Percentiles rank a stretch among this genome's conserved stretches.
phyloP scores from a whole-genome alignment of 257 asterid species.

The Knoxia roxburghii region DNA sequence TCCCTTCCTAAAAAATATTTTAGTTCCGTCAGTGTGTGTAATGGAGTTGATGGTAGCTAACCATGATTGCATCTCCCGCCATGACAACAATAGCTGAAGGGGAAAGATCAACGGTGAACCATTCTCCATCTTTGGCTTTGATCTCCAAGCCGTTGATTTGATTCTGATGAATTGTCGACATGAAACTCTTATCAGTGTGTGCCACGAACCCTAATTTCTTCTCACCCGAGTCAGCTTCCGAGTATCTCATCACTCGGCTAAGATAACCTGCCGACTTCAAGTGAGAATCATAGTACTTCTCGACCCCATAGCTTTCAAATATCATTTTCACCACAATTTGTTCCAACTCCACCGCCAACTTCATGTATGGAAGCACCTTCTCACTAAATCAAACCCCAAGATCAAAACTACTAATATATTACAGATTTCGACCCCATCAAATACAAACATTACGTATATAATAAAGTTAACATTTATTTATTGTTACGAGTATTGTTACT shows the following conservation, averaged over 20 bases:
- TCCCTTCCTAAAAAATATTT: no score
- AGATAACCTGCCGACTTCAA: slow-evolving; percentile 37
- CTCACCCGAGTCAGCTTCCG: slow-evolving; percentile 34
- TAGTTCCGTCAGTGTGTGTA: no score
- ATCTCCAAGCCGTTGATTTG: slow-evolving; percentile 60
- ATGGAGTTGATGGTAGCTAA: no score
- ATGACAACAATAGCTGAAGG: slow-evolving; percentile 57
- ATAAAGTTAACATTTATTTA: no score
- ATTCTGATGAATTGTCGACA: slow-evolving; percentile 70
- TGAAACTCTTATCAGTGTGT: slow-evolving; percentile 73
- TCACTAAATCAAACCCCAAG: slow-evolving; percentile 21
- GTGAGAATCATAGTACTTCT: slow-evolving; percentile 39
- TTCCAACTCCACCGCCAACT: slow-evolving; percentile 55
- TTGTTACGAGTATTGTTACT: no score
- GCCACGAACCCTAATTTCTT: slow-evolving; percentile 49
- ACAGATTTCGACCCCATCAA: no score
- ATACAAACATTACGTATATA: no score
- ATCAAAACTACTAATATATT: no score
- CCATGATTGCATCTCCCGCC: slow-evolving; percentile 86
- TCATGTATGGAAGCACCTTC: slow-evolving; percentile 36
- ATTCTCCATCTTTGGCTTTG: slow-evolving; percentile 53
- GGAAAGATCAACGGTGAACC: slow-evolving; percentile 51
- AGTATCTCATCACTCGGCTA: slow-evolving; percentile 58
- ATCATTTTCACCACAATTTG: slow-evolving; percentile 47
- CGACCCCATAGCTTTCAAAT: slow-evolving; percentile 66